Base-by-base conservation (phyloP, 2,329 filamentous ascomycete species). In the Hypoxylon sp. region DNA sequence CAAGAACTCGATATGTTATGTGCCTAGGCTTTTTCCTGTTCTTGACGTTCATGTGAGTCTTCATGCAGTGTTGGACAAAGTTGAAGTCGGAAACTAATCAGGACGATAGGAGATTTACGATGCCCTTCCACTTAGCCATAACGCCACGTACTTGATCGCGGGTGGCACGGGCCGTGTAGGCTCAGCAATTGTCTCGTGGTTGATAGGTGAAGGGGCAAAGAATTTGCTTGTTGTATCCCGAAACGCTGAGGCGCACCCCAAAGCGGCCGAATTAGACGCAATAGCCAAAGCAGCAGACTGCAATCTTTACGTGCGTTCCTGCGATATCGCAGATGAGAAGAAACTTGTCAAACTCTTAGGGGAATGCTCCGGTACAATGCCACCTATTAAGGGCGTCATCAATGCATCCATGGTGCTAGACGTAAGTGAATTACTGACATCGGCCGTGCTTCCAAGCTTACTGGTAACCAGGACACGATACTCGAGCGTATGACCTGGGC, bases 201-300 rank as follows among this genome's bases (percentile, higher is more conserved):
- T 48, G 45, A 48, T 48, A 13, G 45, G 21, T 7, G 23, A 23
- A 23, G 45, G 45, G 13, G 45, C 45, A 10, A 48, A 48, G 45
- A 48, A 48, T 23, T 23, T 48, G 21, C 45, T 48, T 23, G 45
- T 48, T 14, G 45, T 23, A 14, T 48, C 45, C 19, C 45, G 45
- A 48, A 48, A 48, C 21, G 45, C 45, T 14, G 45, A 48, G 23
- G 21, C 17, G 23, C 21, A 48, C 7, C 17, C 45, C 11, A 36
- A 36, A 36, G 34, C 34, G 2, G 34, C 34, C 14, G 34, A 36
- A 36, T n/a, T 36, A 9, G 13, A n/a, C 34, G 14, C 34, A 36
- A 36, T 36, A 36, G 34, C 34, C 34, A 36, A n/a, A 36, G 34
- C 34, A 36, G 34, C 34, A n/a, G 34, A n/a, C 13, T 36, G 34